A percentile compares a stretch with the other conserved stretches of the same genome.
These are phyloP conservation scores for Chlorociboria aeruginascens DNA, from an alignment of 495 filamentous ascomycete genomes.

Conservation along the genomic window DNA sequence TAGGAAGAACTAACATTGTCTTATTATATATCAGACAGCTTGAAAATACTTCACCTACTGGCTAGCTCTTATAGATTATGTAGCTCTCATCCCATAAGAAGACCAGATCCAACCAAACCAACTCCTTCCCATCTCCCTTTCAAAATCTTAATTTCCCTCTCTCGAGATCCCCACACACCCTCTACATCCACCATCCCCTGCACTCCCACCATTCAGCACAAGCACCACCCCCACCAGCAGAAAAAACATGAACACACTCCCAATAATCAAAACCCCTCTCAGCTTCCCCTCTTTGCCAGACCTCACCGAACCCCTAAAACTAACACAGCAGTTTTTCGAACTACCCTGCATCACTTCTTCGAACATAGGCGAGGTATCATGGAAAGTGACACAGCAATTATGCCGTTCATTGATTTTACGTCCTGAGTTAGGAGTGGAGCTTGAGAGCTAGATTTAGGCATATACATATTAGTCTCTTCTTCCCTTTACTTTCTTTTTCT, in stretches of 20 bases:
- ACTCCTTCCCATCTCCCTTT: background rate
- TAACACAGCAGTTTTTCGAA: constrained; percentile 8
- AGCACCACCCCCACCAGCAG: background rate
- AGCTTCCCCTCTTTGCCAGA: background rate
- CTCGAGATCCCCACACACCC: background rate
- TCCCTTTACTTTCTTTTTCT: background rate
- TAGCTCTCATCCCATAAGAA: background rate
- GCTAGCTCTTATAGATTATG: background rate
- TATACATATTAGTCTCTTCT: background rate
- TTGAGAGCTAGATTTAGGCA: background rate
- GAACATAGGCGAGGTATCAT: constrained; percentile 4
- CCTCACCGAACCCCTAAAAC: background rate
- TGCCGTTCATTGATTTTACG: background rate
- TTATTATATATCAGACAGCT: constrained; percentile 3
- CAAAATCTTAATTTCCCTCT: background rate
- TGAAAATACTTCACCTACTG: background rate
- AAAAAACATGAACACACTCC: background rate
- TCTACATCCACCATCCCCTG: background rate
- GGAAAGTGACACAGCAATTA: constrained; percentile 14
- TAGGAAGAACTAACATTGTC: constrained; percentile 7
- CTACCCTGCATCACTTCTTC: constrained; percentile 1
- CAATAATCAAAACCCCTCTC: background rate
- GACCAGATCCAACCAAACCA: background rate
- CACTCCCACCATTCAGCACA: background rate
- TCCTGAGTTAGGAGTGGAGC: background rate